Conservation (phyloP, 2,329 filamentous ascomycete species). For the Ascochyta pisi region DNA sequence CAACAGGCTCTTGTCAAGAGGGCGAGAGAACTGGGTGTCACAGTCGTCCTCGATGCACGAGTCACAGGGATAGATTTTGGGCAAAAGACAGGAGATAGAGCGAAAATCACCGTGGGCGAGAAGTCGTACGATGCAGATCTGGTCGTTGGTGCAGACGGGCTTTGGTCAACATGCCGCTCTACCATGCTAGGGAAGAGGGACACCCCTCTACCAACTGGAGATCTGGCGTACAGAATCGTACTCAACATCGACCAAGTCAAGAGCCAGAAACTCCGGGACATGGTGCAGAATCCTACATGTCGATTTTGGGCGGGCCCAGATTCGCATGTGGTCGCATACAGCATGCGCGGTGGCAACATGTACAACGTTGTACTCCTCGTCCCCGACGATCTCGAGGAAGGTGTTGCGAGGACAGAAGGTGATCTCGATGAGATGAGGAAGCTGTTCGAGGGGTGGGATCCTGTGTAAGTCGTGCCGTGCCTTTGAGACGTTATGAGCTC, state of each 20-base stretch:
- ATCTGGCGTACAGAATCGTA: conserved; percentile 70
- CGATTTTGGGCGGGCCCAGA: conserved; percentile 71
- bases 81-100: conserved; percentile 35
- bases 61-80: conserved; percentile 59
- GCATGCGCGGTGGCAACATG: conserved; percentile 63
- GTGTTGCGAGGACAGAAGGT: conserved; percentile 60
- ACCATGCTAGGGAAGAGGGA: conserved; percentile 27
- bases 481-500: conserved; percentile 24
- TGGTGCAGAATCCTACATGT: conserved; percentile 60
- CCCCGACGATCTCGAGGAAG: conserved; percentile 66
- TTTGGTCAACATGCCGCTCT: conserved; percentile 66
- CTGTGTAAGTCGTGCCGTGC: conserved; percentile 54
- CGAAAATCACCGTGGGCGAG: conserved; percentile 53
- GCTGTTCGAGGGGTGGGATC: conserved; percentile 70
- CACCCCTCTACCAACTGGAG: conserved; percentile 60
- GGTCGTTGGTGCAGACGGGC: conserved; percentile 68
- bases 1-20: conserved; percentile 61
- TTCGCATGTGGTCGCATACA: conserved; percentile 69
- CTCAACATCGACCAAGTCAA: conserved; percentile 60
- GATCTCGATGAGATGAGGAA: conserved; percentile 66
- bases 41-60: conserved; percentile 57
- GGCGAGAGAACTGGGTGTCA: conserved; percentile 62
- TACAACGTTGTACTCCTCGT: conserved; percentile 72
- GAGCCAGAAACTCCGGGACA: conserved; percentile 59
- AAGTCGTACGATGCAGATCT: conserved; percentile 59